phyloP scores from a whole-genome alignment of 768 basidiomycete genomes.

The Clathrus columnatus region DNA sequence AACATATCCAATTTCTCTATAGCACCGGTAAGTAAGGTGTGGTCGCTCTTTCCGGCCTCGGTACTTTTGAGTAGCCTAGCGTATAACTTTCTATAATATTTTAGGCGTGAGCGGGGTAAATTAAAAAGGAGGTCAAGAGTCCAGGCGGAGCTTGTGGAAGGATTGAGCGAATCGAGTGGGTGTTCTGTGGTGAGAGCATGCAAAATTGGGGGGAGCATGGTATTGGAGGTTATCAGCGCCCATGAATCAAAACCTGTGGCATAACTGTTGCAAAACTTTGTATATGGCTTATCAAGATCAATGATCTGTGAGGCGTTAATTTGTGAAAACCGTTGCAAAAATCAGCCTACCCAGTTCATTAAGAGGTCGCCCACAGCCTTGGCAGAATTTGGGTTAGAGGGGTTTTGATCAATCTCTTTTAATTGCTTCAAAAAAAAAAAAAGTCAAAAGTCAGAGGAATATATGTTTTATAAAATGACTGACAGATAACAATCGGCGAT shows the following conservation, averaged over 20 bases:
- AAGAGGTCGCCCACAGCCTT: slow-evolving; percentile 91
- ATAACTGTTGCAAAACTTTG: slow-evolving; percentile 66
- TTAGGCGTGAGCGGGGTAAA: slow-evolving; percentile 73
- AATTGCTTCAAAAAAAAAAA: slow-evolving; percentile 56
- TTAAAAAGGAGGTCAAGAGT: slow-evolving; percentile 83
- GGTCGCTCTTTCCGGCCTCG: slow-evolving; percentile 77
- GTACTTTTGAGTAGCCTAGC: slow-evolving; percentile 78
- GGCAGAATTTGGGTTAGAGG: slow-evolving; percentile 54
- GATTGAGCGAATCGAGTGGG: slow-evolving; percentile 36
- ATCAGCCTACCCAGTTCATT: slow-evolving; percentile 83
- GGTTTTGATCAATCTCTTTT: slow-evolving; percentile 88
- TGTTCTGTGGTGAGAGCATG: slow-evolving; percentile 54
- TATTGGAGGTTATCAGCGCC: slow-evolving; percentile 70
- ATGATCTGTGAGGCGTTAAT: slow-evolving; percentile 55
- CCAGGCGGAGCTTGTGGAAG: slow-evolving; percentile 44
- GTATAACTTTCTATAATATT: slow-evolving; percentile 91
- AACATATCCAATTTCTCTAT: slow-evolving; percentile 72
- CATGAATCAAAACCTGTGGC: slow-evolving; percentile 64
- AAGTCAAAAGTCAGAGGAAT: slow-evolving; percentile 10
- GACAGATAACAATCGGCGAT: slow-evolving; percentile 70
- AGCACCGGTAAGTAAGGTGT: slow-evolving; percentile 70
- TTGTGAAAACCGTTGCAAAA: slow-evolving; percentile 11
- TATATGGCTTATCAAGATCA: slow-evolving; percentile 83
- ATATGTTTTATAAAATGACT: slow-evolving; percentile 17
- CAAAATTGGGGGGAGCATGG: slow-evolving; percentile 60